phyloP scores from a whole-genome alignment of 208 protist species.

The Entamoeba invadens region DNA sequence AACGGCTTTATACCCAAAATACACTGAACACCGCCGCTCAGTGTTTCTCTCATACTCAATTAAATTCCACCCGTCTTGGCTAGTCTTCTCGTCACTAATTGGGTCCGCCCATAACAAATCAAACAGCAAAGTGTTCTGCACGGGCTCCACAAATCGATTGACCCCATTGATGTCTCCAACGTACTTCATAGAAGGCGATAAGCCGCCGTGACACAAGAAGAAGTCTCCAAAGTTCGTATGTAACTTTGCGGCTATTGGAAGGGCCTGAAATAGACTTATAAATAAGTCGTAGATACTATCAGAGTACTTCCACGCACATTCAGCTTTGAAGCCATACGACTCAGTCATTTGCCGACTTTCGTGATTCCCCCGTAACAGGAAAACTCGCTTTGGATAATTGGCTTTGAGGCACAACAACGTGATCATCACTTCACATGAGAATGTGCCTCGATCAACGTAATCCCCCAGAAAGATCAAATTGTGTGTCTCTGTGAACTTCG shows the following conservation, averaged over 20 bases:
- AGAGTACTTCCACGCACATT: not conserved
- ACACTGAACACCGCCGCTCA: conserved; percentile 11
- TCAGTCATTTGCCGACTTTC: not conserved
- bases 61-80: not conserved
- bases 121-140: conserved; percentile 3
- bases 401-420: not conserved
- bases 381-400: not conserved
- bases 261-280: too few relatives aligned
- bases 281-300: not conserved
- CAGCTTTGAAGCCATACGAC: not conserved
- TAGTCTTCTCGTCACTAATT: conserved; percentile 15
- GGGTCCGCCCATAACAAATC: conserved; percentile 28
- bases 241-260: too few relatives aligned
- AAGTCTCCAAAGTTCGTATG: too few relatives aligned
- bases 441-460: not conserved
- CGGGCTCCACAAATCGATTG: conserved; percentile 7
- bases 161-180: conserved; percentile 19
- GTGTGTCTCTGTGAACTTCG: too few relatives aligned
- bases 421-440: not conserved
- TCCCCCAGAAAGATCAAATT: not conserved
- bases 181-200: not conserved
- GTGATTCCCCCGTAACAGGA: not conserved
- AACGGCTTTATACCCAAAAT: conserved; percentile 25
- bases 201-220: conserved; percentile 23
- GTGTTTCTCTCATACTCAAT: not conserved